Percentiles rank a stretch among this genome's conserved stretches.
Conservation (phyloP, 1,284 basidiomycete genomes). For the Cutaneotrichosporon cutaneum region DNA sequence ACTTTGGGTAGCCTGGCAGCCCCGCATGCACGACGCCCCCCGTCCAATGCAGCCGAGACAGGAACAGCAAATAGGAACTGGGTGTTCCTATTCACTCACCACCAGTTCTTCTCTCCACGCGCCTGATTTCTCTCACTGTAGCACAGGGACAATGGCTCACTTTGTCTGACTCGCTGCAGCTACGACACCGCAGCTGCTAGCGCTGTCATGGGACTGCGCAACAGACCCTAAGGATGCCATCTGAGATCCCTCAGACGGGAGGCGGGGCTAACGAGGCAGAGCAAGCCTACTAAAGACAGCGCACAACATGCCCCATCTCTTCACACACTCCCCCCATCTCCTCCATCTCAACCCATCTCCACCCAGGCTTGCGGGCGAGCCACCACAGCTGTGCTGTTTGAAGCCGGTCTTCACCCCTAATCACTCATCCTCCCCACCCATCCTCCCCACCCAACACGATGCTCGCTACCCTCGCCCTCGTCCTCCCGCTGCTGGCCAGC, state of each 20-base stretch:
- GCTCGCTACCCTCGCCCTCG: slow-evolving; percentile 17
- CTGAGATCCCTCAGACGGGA: not conserved
- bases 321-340: not conserved
- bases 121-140: no score
- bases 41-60: not conserved
- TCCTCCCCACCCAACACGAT: slow-evolving; percentile 7
- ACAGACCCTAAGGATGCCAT: not conserved
- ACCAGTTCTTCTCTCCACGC: not conserved
- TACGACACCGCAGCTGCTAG: no score
- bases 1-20: no score
- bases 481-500: slow-evolving; percentile 21
- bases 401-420: not conserved
- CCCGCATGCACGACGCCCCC: no score
- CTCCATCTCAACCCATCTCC: not conserved
- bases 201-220: not conserved
- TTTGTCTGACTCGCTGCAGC: no score
- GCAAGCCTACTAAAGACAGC: not conserved
- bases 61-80: no score
- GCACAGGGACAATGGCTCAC: no score
- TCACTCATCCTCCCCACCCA: slow-evolving; percentile 8
- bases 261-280: not conserved
- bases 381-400: not conserved
- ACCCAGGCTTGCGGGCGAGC: not conserved
- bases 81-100: not conserved
- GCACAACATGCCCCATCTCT: not conserved